A percentile compares a stretch with the other conserved stretches of the same genome.
Conservation (phyloP, 1,284 basidiomycete genomes). For the Earliella scabrosa region DNA sequence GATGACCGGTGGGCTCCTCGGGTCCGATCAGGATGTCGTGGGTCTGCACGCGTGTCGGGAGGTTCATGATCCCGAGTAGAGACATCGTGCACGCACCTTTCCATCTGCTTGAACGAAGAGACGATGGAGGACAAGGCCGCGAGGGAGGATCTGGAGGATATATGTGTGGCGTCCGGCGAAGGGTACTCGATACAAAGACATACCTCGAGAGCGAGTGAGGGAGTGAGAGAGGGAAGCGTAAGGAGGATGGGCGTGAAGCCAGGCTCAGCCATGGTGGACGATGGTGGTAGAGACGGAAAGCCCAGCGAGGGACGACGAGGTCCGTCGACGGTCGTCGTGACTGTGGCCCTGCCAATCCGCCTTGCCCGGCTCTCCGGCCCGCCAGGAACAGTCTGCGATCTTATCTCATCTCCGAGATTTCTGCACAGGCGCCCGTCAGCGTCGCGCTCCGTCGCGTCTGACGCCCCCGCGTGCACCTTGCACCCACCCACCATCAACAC, state of each 20-base stretch:
- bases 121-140: slow-evolving; percentile 68
- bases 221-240: slow-evolving; percentile 57
- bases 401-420: slow-evolving; percentile 15
- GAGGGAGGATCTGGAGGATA: slow-evolving; percentile 56
- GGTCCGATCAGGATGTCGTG: slow-evolving; percentile 79
- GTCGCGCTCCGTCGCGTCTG: no score
- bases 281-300: not conserved
- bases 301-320: not conserved
- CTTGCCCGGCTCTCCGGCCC: slow-evolving; percentile 10
- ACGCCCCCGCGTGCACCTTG: no score
- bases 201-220: slow-evolving; percentile 62
- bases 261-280: slow-evolving; percentile 38
- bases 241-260: slow-evolving; percentile 57
- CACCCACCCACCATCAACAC: no score
- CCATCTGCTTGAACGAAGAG: slow-evolving; percentile 68
- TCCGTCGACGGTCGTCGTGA: not conserved
- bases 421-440: not conserved
- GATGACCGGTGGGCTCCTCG: slow-evolving; percentile 62
- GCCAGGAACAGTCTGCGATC: not conserved
- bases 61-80: no score
- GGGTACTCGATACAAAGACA: slow-evolving; percentile 3
- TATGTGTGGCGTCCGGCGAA: slow-evolving; percentile 4
- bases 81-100: slow-evolving; percentile 48
- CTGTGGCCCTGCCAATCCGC: not conserved
- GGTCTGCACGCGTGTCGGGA: slow-evolving; percentile 44